Base-by-base conservation (phyloP, 106 monocot genomes). In the Gastrodia elata region DNA sequence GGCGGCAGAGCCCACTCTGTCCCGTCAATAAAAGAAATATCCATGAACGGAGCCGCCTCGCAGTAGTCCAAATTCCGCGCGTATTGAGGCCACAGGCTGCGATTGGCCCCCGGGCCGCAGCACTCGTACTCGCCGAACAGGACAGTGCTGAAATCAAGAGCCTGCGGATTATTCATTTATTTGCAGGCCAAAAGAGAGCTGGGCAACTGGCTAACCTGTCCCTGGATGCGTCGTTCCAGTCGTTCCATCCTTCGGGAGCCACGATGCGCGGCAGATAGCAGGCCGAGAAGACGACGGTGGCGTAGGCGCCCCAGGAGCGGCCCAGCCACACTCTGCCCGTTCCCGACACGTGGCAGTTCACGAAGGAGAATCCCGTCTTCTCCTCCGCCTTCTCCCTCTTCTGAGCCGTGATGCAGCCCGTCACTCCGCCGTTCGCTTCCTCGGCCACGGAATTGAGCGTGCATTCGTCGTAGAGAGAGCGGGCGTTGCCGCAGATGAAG, bases 361-460 rank as follows among this genome's bases (percentile, higher is more conserved):
- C 74, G 46, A 90, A 90, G 15, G 86, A 81, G 37, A 84, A 86
- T 6, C 86, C 87, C 0, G 76, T 76, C 25, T 46, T 81, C 79
- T 90, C 87, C 0, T 10, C 24, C 3, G 49, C 44, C 4, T 85
- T 77, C 35, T 71, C 74, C 80, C 85, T 74, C 8, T 83, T 83
- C 3, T 92, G 92, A 0, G 92, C 92, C 16, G 92, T 87, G 74
- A 92, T 77, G 71, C 80, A 78, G 28, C 92, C 92, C 0, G 65
- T 82, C 49, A 92, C 71, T 2, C 38, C 46, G 13, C 16, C 13
- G 28, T 67, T 71, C 39, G n/a, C 75, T 75, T 71, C 79, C 44
- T 74, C 71, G 6, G 91, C 91, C 25, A 86, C 74, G 14, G 88
- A 88, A 64, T 82, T 86, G 2, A 92, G 80, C 15, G 58, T 74